Conservation (phyloP, 2,329 filamentous ascomycete genomes). For the Helotiales sp. region DNA sequence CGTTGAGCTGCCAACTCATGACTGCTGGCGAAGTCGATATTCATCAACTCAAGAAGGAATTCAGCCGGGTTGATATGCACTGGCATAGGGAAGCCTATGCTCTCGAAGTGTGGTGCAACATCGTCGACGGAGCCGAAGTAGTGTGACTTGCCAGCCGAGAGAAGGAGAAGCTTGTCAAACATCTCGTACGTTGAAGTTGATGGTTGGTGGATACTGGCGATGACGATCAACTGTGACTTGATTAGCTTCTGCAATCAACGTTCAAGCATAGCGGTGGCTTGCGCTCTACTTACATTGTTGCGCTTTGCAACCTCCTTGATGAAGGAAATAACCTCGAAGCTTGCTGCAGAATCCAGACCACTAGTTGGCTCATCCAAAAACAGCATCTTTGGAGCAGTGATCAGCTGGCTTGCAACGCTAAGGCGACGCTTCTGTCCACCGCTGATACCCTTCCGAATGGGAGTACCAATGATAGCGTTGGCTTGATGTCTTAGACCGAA, state of each 20-base stretch:
- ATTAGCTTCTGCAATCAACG: not conserved
- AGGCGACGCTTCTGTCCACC: conserved; percentile 83
- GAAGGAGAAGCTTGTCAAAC: conserved; percentile 76
- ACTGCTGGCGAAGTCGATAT: conserved; percentile 68
- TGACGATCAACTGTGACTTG: conserved; percentile 62
- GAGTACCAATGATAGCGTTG: conserved; percentile 75
- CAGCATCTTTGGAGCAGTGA: conserved; percentile 77
- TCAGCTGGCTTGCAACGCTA: conserved; percentile 77
- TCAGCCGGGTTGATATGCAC: conserved; percentile 77
- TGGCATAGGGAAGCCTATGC: conserved; percentile 62
- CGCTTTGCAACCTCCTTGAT: conserved; percentile 41
- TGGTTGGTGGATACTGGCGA: conserved; percentile 84
- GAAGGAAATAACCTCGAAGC: conserved; percentile 67
- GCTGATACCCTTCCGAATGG: conserved; percentile 78
- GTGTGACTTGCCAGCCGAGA: conserved; percentile 69
- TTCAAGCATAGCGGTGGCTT: conserved; percentile 68
- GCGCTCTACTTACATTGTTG: conserved; percentile 67
- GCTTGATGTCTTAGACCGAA: conserved; percentile 74
- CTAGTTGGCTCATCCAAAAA: conserved; percentile 89
- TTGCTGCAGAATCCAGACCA: conserved; percentile 70
- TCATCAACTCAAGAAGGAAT: conserved; percentile 75
- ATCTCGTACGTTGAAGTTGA: conserved; percentile 76
- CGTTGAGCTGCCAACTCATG: conserved; percentile 46
- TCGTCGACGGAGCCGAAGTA: conserved; percentile 67
- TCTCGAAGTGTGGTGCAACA: conserved; percentile 63